A percentile compares a stretch with the other conserved stretches of the same genome.
Evolutionary conservation across 257 asterid species (phyloP).

Genomic region (Solanum bukasovii): DNA sequence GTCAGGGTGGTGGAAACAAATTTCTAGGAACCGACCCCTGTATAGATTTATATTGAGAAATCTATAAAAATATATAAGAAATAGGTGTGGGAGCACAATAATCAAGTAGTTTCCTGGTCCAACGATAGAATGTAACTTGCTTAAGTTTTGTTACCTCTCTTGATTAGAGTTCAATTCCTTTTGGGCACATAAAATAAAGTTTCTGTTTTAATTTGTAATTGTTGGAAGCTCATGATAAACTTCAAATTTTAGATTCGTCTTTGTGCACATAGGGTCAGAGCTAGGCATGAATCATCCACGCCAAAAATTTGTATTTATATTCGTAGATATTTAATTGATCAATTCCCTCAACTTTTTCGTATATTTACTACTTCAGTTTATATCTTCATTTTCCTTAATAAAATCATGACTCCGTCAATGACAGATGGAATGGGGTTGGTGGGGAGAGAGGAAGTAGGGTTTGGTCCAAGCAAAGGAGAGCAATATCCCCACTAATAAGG

Average conservation of each 20-base stretch:
- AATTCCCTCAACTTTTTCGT: background rate
- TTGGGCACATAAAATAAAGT: background rate
- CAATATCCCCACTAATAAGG: background rate
- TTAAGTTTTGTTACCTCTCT: background rate
- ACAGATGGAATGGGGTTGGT: background rate
- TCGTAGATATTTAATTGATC: background rate
- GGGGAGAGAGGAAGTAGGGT: background rate
- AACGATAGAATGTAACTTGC: too few species aligned
- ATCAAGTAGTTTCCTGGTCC: background rate
- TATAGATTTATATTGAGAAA: too few species aligned
- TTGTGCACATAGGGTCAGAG: too few species aligned
- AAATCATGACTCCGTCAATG: background rate
- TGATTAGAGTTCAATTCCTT: background rate
- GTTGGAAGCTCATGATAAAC: background rate
- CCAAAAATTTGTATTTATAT: background rate
- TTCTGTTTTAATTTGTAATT: rapidly evolving
- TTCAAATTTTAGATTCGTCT: background rate
- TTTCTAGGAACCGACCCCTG: background rate
- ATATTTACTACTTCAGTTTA: background rate
- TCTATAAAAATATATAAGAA: background rate
- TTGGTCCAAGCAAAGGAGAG: background rate
- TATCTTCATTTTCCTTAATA: background rate
- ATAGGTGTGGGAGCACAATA: background rate
- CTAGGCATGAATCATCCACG: background rate
- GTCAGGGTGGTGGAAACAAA: background rate